A percentile compares a stretch with the other conserved stretches of the same genome.
Conservation (phyloP, 768 basidiomycete genomes). For the Rhizopogon roseolus region DNA sequence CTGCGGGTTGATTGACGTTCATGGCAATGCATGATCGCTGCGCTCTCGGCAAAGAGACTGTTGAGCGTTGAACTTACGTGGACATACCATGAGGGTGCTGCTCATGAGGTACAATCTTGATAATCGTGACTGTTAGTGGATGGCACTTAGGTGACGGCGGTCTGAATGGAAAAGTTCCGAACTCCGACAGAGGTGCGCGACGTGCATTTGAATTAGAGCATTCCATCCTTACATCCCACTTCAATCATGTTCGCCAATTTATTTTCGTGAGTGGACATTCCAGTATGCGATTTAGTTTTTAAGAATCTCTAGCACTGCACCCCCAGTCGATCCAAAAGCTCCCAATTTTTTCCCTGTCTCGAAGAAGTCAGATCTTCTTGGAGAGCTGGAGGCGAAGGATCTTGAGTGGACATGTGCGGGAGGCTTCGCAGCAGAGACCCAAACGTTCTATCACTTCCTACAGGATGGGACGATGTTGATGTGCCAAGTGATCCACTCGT, state of each 20-base stretch:
- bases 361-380: conserved; percentile 55
- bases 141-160: too few relatives aligned
- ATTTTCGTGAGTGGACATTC: conserved; percentile 59
- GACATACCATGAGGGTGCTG: too few relatives aligned
- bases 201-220: conserved; percentile 2
- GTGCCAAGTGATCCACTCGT: conserved; percentile 85
- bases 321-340: conserved; percentile 58
- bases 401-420: conserved; percentile 77
- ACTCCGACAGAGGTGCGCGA: neutral
- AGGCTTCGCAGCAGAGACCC: conserved; percentile 90
- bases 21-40: too few relatives aligned
- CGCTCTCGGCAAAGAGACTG: too few relatives aligned
- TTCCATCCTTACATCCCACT: neutral
- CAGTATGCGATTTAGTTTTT: conserved; percentile 5
- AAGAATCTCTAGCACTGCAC: conserved; percentile 37
- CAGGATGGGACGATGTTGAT: conserved; percentile 76
- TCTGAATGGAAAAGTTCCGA: neutral
- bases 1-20: too few relatives aligned
- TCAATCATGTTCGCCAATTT: conserved; percentile 71
- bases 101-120: too few relatives aligned
- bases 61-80: too few relatives aligned
- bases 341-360: conserved; percentile 85
- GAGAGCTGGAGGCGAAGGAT: conserved; percentile 72
- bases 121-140: too few relatives aligned
- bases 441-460: conserved; percentile 77